phyloP scores from a whole-genome alignment of 2,329 filamentous ascomycete genomes.

The Hypoxylon sp. region DNA sequence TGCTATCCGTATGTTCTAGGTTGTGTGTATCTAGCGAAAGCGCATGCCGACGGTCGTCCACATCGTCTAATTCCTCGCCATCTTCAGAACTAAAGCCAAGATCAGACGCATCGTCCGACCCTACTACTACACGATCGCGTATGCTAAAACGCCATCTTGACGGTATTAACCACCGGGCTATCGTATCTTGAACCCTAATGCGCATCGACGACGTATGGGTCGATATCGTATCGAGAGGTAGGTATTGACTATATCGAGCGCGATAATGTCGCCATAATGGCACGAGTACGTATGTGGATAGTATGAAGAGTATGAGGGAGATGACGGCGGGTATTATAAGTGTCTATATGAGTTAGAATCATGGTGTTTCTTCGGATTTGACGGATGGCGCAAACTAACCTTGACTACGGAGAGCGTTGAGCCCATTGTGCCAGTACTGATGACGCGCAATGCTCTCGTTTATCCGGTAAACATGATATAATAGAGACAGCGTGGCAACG shows the following conservation, averaged over 20 bases:
- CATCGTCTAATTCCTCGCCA: conserved; percentile 73
- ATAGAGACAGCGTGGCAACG: neutral
- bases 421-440: conserved; percentile 47
- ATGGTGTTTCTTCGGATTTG: conserved; percentile 4
- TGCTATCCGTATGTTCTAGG: conserved; percentile 54
- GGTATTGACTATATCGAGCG: conserved; percentile 76
- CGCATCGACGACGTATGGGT: conserved; percentile 64
- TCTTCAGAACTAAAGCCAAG: conserved; percentile 69
- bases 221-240: conserved; percentile 72
- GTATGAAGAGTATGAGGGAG: conserved; percentile 73
- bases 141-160: conserved; percentile 59
- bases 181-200: conserved; percentile 56
- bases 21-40: conserved; percentile 50
- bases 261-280: conserved; percentile 76
- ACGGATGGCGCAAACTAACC: conserved; percentile 42
- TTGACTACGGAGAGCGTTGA: conserved; percentile 50
- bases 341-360: conserved; percentile 58
- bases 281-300: conserved; percentile 70
- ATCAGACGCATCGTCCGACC: conserved; percentile 52
- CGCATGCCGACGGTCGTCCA: conserved; percentile 58
- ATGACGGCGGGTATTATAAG: conserved; percentile 75
- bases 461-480: conserved; percentile 22
- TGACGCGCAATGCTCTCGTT: conserved; percentile 2
- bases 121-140: conserved; percentile 51
- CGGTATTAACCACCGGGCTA: conserved; percentile 54